These are phyloP conservation scores for Neurospora sp. DNA, from an alignment of 2,329 filamentous ascomycete genomes.

Conservation along the genomic window DNA sequence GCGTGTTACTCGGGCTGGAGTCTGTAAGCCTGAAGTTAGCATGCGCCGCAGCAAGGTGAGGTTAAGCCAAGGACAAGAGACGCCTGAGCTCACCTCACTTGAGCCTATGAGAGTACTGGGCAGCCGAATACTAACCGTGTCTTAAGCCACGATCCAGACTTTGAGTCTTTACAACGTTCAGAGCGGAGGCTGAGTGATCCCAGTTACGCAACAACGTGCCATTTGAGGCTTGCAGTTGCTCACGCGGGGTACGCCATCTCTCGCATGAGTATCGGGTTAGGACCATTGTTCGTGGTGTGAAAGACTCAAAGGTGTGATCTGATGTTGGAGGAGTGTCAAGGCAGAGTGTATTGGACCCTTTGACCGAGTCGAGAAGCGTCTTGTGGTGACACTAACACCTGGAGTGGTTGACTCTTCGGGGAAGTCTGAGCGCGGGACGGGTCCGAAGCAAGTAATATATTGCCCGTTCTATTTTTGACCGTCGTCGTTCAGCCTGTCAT, in stretches of 20 bases:
- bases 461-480: conserved; percentile 10
- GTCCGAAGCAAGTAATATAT: conserved; percentile 2
- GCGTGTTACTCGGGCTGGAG: background rate
- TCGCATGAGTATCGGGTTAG: background rate
- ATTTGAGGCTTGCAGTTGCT: background rate
- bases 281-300: background rate
- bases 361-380: background rate
- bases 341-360: background rate
- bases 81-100: background rate
- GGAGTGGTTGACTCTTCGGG: background rate
- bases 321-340: background rate
- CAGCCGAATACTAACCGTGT: background rate
- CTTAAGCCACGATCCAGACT: background rate
- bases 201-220: background rate
- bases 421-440: conserved; percentile 2
- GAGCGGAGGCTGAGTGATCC: background rate
- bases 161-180: background rate
- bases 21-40: background rate
- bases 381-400: background rate
- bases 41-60: background rate
- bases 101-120: background rate
- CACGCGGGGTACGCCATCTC: background rate
- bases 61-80: background rate
- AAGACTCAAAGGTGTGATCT: background rate
- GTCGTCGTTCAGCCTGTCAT: background rate